A percentile compares a stretch with the other conserved stretches of the same genome.
Conservation (phyloP, 768 basidiomycete genomes). For the Pleurotus tuber-regium region DNA sequence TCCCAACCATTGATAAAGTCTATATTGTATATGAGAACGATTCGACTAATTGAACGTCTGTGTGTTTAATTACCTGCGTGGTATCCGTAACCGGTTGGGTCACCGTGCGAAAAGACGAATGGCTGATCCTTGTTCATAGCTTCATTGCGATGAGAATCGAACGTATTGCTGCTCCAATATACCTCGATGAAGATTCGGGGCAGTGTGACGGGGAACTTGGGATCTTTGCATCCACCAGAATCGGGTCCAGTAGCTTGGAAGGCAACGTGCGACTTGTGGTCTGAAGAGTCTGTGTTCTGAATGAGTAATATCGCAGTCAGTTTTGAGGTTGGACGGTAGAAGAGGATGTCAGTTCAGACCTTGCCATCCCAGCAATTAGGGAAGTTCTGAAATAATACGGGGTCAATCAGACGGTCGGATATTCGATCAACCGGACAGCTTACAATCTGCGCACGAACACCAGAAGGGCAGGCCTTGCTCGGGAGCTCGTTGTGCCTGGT, state of each 20-base stretch:
- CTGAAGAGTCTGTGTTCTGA: slow-evolving; percentile 35
- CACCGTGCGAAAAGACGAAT: slow-evolving; percentile 57
- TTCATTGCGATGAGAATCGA: slow-evolving; percentile 33
- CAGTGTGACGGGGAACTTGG: slow-evolving; percentile 33
- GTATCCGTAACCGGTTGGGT: slow-evolving; percentile 62
- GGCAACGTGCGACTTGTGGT: slow-evolving; percentile 39
- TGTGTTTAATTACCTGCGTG: slow-evolving; percentile 42
- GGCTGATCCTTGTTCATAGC: slow-evolving; percentile 49
- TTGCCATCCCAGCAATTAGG: slow-evolving; percentile 57
- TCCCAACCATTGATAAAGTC: slow-evolving; percentile 67
- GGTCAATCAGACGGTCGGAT: slow-evolving; percentile 14
- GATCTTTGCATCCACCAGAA: slow-evolving; percentile 35
- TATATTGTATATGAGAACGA: slow-evolving; percentile 14
- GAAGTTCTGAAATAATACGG: slow-evolving; percentile 36
- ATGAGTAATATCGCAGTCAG: slow-evolving; percentile 13
- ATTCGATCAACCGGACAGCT: not conserved
- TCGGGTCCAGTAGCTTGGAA: slow-evolving; percentile 40
- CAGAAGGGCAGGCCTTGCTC: slow-evolving; percentile 37
- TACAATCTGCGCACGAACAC: slow-evolving; percentile 50
- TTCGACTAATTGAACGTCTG: not conserved
- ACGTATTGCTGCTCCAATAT: slow-evolving; percentile 40
- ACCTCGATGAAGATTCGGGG: slow-evolving; percentile 46
- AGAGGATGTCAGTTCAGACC: slow-evolving; percentile 25
- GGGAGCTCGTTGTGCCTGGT: slow-evolving; percentile 39
- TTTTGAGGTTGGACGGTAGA: too few relatives aligned